Conservation (phyloP, 768 basidiomycete species). For the Agrocybe chaxingu region DNA sequence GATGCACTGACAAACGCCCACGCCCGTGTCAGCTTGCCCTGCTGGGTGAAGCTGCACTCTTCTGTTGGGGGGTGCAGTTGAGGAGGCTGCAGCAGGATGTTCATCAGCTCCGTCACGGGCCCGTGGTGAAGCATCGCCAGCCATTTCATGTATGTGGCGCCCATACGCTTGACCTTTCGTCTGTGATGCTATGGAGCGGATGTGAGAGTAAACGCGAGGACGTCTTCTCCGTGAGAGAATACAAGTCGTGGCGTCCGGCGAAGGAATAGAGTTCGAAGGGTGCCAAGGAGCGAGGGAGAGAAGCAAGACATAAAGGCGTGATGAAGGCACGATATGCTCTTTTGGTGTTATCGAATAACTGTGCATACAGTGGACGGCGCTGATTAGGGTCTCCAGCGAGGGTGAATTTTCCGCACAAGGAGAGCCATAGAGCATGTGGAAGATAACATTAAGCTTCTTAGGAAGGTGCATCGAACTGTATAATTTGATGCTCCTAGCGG, state of each 20-base stretch:
- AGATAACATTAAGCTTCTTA: constrained; percentile 47
- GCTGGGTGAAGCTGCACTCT: constrained; percentile 24
- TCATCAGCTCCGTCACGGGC: constrained; percentile 31
- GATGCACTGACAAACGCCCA: constrained; percentile 31
- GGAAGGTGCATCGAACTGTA: constrained; percentile 42
- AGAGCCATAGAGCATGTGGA: constrained; percentile 50
- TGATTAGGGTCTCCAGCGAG: constrained; percentile 38
- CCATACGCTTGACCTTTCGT: constrained; percentile 34
- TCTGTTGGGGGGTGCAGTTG: constrained; percentile 23
- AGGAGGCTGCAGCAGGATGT: constrained; percentile 20
- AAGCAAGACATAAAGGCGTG: constrained; percentile 25
- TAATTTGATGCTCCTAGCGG: constrained; percentile 23
- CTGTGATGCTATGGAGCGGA: constrained; percentile 28
- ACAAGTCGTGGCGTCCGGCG: constrained; percentile 28
- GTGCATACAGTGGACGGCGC: constrained; percentile 34
- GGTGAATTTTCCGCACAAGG: constrained; percentile 50
- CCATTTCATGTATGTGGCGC: constrained; percentile 34
- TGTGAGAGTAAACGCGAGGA: constrained; percentile 36
- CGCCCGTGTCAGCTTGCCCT: constrained; percentile 26
- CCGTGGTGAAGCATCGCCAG: constrained; percentile 33
- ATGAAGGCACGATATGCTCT: constrained; percentile 20
- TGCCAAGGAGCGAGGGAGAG: constrained; percentile 25
- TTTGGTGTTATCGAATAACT: constrained; percentile 16
- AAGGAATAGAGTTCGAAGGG: constrained; percentile 38
- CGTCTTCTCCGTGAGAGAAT: constrained; percentile 31